Evolutionary conservation across 2,329 filamentous ascomycete species (phyloP), one percentile per base, ranked within the genome.

Genomic region (Claviceps spartinae): DNA sequence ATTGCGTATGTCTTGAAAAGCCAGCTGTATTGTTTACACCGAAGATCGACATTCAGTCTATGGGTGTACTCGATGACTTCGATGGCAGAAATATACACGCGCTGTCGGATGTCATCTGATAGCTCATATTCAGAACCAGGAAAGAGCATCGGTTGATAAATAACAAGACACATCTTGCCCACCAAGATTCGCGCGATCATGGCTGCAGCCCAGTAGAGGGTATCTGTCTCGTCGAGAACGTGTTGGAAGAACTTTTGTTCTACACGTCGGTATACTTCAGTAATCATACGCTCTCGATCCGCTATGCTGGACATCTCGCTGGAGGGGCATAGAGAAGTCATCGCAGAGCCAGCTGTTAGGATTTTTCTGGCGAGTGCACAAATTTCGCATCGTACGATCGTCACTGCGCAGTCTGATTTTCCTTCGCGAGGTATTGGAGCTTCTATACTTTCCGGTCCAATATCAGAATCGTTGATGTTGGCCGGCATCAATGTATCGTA

Each of bases 91-190:
- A 83, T 69, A 62, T 88, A 86, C 1, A 90, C 72, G 53, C 81
- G 81, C 55, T 88, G 78, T 52, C 81, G 79, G 8, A 79, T 78
- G 47, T 82, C 81, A 48, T 78, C 73, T 0, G 79, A 76, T 7
- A 85, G 70, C 26, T 72, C 73, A 8, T 72, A 66, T n/a, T 73
- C 74, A 9, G 75, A 72, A 26, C 80, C 76, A 37, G 75, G 74
- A 49, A 81, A 77, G 36, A 85, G 79, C 60, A 84, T 75, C 0
- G 86, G 85, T 58, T 91, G 82, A 60, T 91, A 86, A 2, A 88
- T 76, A 54, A 89, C 76, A 38, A 93, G 73, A 69, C 83, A 87
- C 72, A 89, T 81, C 66, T 89, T 91, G 47, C 82, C 82, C 68
- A 89, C 78, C 55, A 90, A 81, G 36, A 91, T 72, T 9, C 85